A percentile compares a stretch with the other conserved stretches of the same genome.
Conservation (phyloP, 2,329 filamentous ascomycete genomes). For the Diaporthe velutina region DNA sequence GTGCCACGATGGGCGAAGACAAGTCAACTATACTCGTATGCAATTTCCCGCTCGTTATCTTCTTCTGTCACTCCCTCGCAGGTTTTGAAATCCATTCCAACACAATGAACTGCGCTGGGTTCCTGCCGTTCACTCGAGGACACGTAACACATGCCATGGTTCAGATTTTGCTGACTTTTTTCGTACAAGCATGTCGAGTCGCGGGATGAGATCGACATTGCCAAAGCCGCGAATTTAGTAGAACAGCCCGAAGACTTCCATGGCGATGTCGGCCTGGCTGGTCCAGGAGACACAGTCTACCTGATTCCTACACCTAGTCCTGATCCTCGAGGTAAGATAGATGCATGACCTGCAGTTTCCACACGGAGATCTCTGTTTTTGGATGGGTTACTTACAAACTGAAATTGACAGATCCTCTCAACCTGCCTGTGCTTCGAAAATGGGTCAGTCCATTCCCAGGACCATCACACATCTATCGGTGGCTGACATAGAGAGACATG, state of each 20-base stretch:
- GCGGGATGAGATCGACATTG: conserved; percentile 7
- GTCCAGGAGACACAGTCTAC: conserved; percentile 13
- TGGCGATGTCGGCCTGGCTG: conserved; percentile 26
- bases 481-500: not conserved
- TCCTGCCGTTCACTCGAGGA: too few relatives aligned
- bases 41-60: too few relatives aligned
- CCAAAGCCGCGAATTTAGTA: not conserved
- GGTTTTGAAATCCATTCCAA: not conserved
- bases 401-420: not conserved
- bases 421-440: conserved; percentile 5
- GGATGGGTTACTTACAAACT: not conserved
- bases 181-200: conserved; percentile 6
- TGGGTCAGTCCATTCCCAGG: not conserved
- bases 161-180: not conserved
- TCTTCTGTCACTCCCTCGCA: not conserved
- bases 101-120: not conserved
- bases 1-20: not conserved
- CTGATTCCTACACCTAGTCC: conserved; percentile 26
- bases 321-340: not conserved
- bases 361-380: too few relatives aligned
- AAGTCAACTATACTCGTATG: conserved; percentile 18
- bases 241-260: conserved; percentile 23
- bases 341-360: too few relatives aligned
- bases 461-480: not conserved
- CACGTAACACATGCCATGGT: too few relatives aligned